Conservation (phyloP, 176 grass and related monocot species). For the Miscanthus lutarioriparius region DNA sequence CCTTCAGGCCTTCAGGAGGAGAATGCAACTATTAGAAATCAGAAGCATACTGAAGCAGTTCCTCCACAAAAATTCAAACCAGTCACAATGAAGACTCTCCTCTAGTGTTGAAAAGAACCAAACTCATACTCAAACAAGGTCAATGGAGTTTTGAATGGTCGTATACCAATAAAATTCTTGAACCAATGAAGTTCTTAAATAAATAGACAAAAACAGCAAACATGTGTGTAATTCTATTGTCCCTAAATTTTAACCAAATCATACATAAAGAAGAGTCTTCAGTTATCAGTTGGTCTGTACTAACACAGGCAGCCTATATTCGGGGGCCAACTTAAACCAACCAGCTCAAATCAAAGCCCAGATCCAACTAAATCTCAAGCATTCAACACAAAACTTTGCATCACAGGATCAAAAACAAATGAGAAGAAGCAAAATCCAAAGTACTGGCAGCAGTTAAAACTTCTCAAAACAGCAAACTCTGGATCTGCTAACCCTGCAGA, state of each 20-base stretch:
- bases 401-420: background rate
- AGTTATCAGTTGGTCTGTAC: slow-evolving; percentile 30
- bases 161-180: background rate
- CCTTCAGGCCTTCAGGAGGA: background rate
- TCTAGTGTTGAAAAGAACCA: slow-evolving; percentile 1
- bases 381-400: background rate
- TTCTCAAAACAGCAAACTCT: background rate
- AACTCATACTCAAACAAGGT: background rate
- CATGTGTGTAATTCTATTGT: background rate
- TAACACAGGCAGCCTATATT: background rate
- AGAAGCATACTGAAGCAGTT: background rate
- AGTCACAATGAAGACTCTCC: slow-evolving; percentile 9
- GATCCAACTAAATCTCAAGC: background rate
- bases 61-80: slow-evolving; percentile 17
- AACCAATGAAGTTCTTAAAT: slow-evolving; percentile 15
- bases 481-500: background rate
- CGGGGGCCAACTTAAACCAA: background rate
- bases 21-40: background rate
- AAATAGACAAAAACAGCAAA: background rate
- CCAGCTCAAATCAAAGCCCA: slow-evolving; percentile 15
- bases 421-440: background rate
- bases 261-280: slow-evolving; percentile 6
- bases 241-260: slow-evolving; percentile 9
- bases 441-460: background rate
- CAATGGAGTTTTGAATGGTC: background rate